Base-by-base conservation (phyloP, 2,329 filamentous ascomycete genomes). In the Curvularia spicifera region DNA sequence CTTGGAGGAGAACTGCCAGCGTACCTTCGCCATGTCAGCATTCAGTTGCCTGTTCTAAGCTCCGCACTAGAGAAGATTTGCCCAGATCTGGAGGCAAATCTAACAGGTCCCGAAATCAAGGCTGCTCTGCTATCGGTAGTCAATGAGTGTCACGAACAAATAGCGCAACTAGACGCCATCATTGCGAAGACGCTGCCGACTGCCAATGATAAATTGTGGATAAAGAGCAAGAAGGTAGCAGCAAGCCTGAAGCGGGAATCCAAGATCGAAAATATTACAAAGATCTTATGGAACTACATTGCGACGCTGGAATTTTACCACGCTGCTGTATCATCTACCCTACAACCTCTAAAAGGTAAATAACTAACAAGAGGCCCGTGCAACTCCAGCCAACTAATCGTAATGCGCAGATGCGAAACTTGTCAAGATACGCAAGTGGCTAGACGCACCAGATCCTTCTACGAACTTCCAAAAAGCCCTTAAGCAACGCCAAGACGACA, bases 401-500 rank as follows among this genome's bases (percentile, higher is more conserved):
- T 40, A 26, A 43, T 28, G 1, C 4, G 31, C 44, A 42, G 48
- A 46, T 2, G 54, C 55, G 13, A 63, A 4, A 49, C 48, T 63
- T 28, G 7, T 6, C 47, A 47, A 53, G 20, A 57, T 64, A 2
- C 15, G 37, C 24, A 29, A 26, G 26, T 78, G 76, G 77, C 66
- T 79, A 1, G 71, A 69, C 0, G 65, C 75, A 1, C 70, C 77
- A 9, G 74, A 79, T 55, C 72, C 74, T 3, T 76, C 72, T 1
- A 69, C 56, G 0, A 78, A 79, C 44, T 66, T 71, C n/a, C 78
- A 4, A 72, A 7, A 67, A 56, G 76, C 76, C n/a, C 52, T 63
- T 4, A 66, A 68, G 22, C 59, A 63, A 40, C 76, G 69, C 22
- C 69, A 79, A 26, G 43, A 55, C 53, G 64, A 66, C 0, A 76